A percentile compares a stretch with the other conserved stretches of the same genome.
Evolutionary conservation across 1,284 basidiomycete genomes (phyloP).

Genomic region (Veloboletus limbatus): DNA sequence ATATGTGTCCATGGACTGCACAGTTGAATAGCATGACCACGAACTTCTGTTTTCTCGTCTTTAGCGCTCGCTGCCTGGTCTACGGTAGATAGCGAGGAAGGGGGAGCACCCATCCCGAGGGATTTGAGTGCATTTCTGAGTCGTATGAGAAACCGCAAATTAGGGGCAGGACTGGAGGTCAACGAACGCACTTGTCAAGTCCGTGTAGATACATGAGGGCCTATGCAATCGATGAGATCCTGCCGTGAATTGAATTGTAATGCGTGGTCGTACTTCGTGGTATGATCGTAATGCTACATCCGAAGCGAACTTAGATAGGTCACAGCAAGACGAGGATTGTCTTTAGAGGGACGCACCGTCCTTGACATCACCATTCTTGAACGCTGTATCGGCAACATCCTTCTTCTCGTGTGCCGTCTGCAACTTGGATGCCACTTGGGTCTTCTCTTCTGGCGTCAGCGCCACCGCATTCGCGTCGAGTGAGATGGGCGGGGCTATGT

Average conservation of each 20-base stretch:
- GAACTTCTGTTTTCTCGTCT: constrained; percentile 53
- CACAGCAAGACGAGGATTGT: not conserved
- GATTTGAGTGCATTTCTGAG: constrained; percentile 51
- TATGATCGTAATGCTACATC: constrained; percentile 59
- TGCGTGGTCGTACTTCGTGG: constrained; percentile 50
- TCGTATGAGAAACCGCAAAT: not conserved
- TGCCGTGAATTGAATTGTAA: not conserved
- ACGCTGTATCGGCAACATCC: constrained; percentile 69
- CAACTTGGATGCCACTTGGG: constrained; percentile 47
- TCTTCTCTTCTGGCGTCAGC: constrained; percentile 24
- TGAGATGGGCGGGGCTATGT: constrained; percentile 1
- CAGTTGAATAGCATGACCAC: constrained; percentile 4
- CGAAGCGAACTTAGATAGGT: constrained; percentile 9
- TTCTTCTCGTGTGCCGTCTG: constrained; percentile 65
- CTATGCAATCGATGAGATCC: constrained; percentile 35
- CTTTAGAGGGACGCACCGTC: constrained; percentile 48
- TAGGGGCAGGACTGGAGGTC: not conserved
- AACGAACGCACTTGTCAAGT: constrained; percentile 57
- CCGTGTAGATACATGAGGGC: constrained; percentile 67
- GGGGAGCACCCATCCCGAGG: constrained; percentile 39
- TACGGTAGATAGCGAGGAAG: constrained; percentile 24
- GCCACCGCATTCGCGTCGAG: constrained; percentile 25
- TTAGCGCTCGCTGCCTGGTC: constrained; percentile 39
- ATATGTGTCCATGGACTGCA: not conserved
- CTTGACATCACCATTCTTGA: constrained; percentile 62